Evolutionary conservation across 306 rosid genomes (phyloP).

Genomic region (Vigna reflexopilosa): DNA sequence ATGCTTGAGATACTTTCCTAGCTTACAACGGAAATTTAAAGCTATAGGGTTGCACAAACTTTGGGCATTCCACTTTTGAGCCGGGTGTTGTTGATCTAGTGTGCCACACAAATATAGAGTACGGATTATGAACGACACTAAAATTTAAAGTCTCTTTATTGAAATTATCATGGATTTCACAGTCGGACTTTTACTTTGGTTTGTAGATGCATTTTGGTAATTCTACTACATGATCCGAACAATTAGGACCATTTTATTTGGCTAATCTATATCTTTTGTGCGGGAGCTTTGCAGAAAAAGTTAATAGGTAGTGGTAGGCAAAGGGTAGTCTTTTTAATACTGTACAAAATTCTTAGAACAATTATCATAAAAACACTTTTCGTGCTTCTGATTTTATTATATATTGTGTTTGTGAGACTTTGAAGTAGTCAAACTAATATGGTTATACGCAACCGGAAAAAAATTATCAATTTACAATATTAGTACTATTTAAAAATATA

Average conservation of each 20-base stretch:
- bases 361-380: not conserved
- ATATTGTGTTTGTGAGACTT: not conserved
- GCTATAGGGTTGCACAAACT: not conserved
- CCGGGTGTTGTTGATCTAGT: conserved; percentile 20
- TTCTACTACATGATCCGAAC: conserved; percentile 26
- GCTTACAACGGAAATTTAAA: conserved; percentile 14
- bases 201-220: not conserved
- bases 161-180: conserved; percentile 14
- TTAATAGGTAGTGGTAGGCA: conserved; percentile 7
- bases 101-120: not conserved
- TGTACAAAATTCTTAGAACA: not conserved
- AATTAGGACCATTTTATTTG: conserved; percentile 33
- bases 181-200: not conserved
- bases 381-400: conserved; percentile 10
- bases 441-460: not conserved
- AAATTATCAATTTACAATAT: conserved; percentile 13
- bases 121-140: not conserved
- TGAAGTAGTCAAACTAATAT: conserved; percentile 33
- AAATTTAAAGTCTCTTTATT: conserved; percentile 7
- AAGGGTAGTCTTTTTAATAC: conserved; percentile 11
- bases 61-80: not conserved
- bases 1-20: not conserved
- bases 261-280: conserved; percentile 22
- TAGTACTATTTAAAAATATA: conserved; percentile 25
- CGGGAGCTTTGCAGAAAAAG: conserved; percentile 1